Evolutionary conservation across 768 basidiomycete genomes (phyloP).

Genomic region (Leccinum boreale): DNA sequence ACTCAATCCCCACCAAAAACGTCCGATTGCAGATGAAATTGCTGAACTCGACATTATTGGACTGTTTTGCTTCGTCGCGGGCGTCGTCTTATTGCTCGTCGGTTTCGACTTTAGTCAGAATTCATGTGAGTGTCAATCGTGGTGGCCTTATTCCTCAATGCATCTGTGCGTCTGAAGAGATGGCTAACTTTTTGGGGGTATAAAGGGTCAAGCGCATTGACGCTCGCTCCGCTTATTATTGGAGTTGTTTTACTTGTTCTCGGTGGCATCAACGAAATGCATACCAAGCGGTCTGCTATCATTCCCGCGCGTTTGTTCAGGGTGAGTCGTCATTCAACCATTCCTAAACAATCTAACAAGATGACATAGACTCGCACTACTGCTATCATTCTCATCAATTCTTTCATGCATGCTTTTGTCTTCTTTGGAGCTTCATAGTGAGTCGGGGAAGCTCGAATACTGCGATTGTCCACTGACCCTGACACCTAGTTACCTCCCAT

Average conservation of each 20-base stretch:
- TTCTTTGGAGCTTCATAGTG: conserved; percentile 50
- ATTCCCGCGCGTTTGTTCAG: conserved; percentile 74
- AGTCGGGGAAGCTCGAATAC: not conserved
- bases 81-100: conserved; percentile 65
- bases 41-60: conserved; percentile 72
- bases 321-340: conserved; percentile 31
- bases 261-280: conserved; percentile 55
- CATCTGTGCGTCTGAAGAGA: not conserved
- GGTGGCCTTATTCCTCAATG: not conserved
- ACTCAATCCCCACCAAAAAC: conserved; percentile 69
- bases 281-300: conserved; percentile 65
- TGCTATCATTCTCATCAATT: conserved; percentile 50
- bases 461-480: not conserved
- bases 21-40: conserved; percentile 55
- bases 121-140: conserved; percentile 47
- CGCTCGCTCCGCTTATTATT: conserved; percentile 60
- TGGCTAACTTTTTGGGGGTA: not conserved
- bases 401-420: conserved; percentile 60
- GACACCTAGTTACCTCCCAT: conserved; percentile 52
- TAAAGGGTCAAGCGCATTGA: conserved; percentile 55
- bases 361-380: conserved; percentile 68
- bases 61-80: conserved; percentile 55
- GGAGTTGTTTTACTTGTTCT: conserved; percentile 52
- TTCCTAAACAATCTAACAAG: not conserved
- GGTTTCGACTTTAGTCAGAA: conserved; percentile 73